Conservation (phyloP, 371 early-diverging fungal species). For the Umbelopsis sp. region DNA sequence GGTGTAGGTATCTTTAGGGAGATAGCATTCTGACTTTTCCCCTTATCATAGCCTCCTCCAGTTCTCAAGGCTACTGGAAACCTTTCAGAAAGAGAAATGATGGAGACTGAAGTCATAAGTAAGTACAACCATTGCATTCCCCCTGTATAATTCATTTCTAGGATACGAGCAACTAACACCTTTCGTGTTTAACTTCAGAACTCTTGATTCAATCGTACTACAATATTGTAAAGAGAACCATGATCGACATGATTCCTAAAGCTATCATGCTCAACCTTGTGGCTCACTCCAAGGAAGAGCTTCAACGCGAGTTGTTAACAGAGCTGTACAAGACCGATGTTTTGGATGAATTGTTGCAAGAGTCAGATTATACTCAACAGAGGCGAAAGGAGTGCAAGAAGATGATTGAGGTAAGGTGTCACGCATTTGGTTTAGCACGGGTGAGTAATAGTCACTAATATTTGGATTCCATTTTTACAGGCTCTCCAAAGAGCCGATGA, state of each 20-base stretch:
- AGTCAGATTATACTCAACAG: slow-evolving; percentile 90
- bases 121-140: slow-evolving; percentile 33
- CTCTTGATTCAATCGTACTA: slow-evolving; percentile 95
- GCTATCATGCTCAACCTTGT: slow-evolving; percentile 99
- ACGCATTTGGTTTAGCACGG: background rate
- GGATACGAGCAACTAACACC: background rate
- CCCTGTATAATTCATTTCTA: background rate
- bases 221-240: slow-evolving; percentile 97
- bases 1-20: background rate
- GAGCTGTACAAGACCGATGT: slow-evolving; percentile 96
- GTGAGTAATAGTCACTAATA: background rate
- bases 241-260: slow-evolving; percentile 98
- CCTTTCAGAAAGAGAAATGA: slow-evolving; percentile 93
- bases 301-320: slow-evolving; percentile 94
- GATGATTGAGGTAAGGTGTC: slow-evolving; percentile 85
- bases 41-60: slow-evolving; percentile 75
- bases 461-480: slow-evolving; percentile 19
- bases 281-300: slow-evolving; percentile 83
- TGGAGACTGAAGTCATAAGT: slow-evolving; percentile 98
- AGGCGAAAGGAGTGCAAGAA: slow-evolving; percentile 95
- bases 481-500: slow-evolving; percentile 95
- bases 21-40: background rate
- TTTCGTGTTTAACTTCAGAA: slow-evolving; percentile 47
- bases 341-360: slow-evolving; percentile 90
- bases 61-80: slow-evolving; percentile 94